Base-by-base conservation (phyloP, 2,329 filamentous ascomycete genomes). In the Bipolaris oryzae region DNA sequence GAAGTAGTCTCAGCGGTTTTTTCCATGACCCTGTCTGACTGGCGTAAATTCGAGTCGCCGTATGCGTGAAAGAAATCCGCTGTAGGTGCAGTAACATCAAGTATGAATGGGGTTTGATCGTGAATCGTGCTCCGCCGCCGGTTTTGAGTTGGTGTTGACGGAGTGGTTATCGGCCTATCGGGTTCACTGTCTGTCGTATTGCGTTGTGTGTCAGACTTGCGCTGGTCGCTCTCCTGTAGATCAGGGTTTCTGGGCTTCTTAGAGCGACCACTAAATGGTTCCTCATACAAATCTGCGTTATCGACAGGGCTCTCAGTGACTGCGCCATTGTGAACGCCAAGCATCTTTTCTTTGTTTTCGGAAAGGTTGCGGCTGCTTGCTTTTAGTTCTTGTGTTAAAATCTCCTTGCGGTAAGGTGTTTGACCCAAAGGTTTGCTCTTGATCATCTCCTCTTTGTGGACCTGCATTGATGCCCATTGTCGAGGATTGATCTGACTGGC, bases 391-490 rank as follows among this genome's bases (percentile, higher is more conserved):
- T 44, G 23, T 11, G 10, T 44, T 9, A 44, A 4, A 10, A 31
- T 44, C n/a, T 44, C 42, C 23, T 44, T 16, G 13, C 42, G 42
- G 23, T 44, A 44, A 9, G 42, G 23, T 7, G 42, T 44, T 28
- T 44, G 42, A 28, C 42, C 25, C 9, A 44, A 7, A 11, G 42
- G 56, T 18, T 52, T 55, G 11, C 16, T 50, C 5, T 44, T 48
- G 23, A 52, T 55, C 21, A 58, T 15, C 0, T 31, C n/a, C 13
- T 37, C 33, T 28, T 53, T 59, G 1, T 37, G 45, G 2, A 47
- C 5, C 4, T 56, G 49, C 49, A 53, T 56, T 2, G 53, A 53
- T 2, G 25, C 53, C 33, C 39, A 33, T 7, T 47, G 38, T 1
- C 42, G 39, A 34, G 43, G 49, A 15, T 52, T 34, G n/a, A 20